Evolutionary conservation across 73 alveolate genomes (phyloP).

Genomic region (Paramecium primaurelia): DNA sequence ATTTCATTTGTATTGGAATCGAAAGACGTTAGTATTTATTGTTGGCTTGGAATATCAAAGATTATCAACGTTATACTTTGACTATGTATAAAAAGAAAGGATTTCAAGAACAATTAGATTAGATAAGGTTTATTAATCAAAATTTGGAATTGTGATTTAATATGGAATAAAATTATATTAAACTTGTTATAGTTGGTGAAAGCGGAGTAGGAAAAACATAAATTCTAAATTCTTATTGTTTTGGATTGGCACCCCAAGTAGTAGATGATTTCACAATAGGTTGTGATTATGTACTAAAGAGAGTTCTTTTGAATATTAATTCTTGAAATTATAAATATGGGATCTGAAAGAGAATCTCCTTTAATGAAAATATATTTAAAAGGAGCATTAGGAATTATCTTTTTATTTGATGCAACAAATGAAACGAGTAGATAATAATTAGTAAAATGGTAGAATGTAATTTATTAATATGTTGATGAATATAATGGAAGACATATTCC

Average conservation of each 20-base stretch:
- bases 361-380: conserved; percentile 9
- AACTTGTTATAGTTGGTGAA: conserved; percentile 30
- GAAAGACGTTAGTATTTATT: not conserved
- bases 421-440: not conserved
- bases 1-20: not conserved
- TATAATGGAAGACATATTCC: conserved; percentile 32
- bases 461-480: not conserved
- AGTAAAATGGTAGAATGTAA: not conserved
- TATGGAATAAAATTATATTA: conserved; percentile 41
- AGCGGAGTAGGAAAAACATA: conserved; percentile 41
- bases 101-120: not conserved
- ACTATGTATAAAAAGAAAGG: not conserved
- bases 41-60: conserved; percentile 9
- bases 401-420: not conserved
- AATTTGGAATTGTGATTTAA: not conserved
- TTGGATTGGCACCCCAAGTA: not conserved
- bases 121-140: not conserved
- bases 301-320: not conserved
- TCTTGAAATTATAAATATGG: conserved; percentile 8
- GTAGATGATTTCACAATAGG: not conserved
- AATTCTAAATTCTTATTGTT: conserved; percentile 24
- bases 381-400: not conserved
- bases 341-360: conserved; percentile 19
- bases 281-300: conserved; percentile 30
- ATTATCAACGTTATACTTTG: not conserved